Percentiles rank a stretch among this genome's conserved stretches.
phyloP scores from a whole-genome alignment of 2,329 filamentous ascomycete species.

The Aaosphaeria pasadenensis region DNA sequence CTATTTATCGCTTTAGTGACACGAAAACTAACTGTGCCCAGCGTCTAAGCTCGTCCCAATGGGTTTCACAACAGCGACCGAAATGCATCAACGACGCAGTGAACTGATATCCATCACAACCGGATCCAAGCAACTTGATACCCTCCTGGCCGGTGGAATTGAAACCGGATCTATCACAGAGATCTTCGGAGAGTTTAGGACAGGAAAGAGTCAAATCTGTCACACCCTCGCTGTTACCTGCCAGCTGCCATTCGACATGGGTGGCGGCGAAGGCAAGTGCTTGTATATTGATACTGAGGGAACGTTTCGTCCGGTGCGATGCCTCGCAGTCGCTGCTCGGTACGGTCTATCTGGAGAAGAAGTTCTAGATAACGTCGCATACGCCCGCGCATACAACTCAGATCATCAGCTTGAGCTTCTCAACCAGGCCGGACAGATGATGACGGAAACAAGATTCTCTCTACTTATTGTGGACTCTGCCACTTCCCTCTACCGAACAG shows the following conservation, averaged over 20 bases:
- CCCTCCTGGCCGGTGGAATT: conserved; percentile 86
- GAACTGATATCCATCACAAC: conserved; percentile 98
- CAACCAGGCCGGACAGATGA: conserved; percentile 95
- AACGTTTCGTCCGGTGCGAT: conserved; percentile 84
- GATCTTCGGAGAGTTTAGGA: conserved; percentile 96
- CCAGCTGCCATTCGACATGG: conserved; percentile 97
- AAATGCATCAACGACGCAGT: conserved; percentile 96
- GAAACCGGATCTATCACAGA: conserved; percentile 98
- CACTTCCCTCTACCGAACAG: conserved; percentile 90
- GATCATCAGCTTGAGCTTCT: conserved; percentile 95
- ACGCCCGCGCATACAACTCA: conserved; percentile 96
- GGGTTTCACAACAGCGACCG: conserved; percentile 97
- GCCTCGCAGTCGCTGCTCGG: conserved; percentile 87
- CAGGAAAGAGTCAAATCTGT: conserved; percentile 97
- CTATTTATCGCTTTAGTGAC: not conserved
- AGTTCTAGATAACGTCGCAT: conserved; percentile 96
- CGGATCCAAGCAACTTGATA: conserved; percentile 95
- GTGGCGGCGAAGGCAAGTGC: conserved; percentile 96
- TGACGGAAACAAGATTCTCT: conserved; percentile 98
- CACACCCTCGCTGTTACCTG: conserved; percentile 98
- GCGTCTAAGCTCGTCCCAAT: conserved; percentile 96
- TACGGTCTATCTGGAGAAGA: conserved; percentile 96
- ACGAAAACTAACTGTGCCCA: conserved; percentile 35
- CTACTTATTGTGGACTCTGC: conserved; percentile 94
- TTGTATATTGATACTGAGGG: conserved; percentile 98